phyloP scores from a whole-genome alignment of 2,329 filamentous ascomycete genomes.

The Fusarium ramigenum region DNA sequence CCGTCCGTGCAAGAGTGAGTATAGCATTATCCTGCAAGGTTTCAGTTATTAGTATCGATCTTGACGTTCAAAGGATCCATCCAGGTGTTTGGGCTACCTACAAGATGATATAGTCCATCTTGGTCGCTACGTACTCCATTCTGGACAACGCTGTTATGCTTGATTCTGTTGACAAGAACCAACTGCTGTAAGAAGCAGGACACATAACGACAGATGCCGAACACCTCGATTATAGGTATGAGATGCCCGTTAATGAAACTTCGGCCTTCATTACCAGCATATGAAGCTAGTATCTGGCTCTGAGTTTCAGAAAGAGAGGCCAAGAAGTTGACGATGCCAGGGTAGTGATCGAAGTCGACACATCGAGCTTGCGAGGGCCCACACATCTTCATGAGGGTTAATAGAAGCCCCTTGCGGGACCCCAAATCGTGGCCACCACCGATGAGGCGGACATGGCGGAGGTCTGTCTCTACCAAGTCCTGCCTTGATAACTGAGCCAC shows the following conservation, averaged over 20 bases:
- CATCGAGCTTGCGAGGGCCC: not conserved
- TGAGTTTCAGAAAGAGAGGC: no score
- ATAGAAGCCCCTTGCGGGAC: not conserved
- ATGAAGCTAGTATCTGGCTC: not conserved
- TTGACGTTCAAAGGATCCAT: not conserved
- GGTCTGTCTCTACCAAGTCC: not conserved
- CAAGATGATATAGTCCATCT: not conserved
- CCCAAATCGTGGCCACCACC: not conserved
- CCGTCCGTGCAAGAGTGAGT: no score
- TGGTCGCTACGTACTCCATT: not conserved
- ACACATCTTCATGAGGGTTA: not conserved
- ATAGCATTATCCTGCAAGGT: not conserved
- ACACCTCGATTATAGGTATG: not conserved
- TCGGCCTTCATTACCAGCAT: not conserved
- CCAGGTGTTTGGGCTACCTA: not conserved
- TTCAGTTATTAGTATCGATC: not conserved
- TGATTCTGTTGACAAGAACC: not conserved
- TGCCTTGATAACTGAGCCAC: not conserved
- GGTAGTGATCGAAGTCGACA: not conserved
- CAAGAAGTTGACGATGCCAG: not conserved
- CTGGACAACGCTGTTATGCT: not conserved
- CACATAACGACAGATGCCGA: rapidly evolving
- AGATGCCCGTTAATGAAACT: not conserved
- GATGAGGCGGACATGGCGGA: not conserved
- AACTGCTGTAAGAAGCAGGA: not conserved